Evolutionary conservation across 169 alveolate species (phyloP).

Genomic region (Eimeria zaria): DNA sequence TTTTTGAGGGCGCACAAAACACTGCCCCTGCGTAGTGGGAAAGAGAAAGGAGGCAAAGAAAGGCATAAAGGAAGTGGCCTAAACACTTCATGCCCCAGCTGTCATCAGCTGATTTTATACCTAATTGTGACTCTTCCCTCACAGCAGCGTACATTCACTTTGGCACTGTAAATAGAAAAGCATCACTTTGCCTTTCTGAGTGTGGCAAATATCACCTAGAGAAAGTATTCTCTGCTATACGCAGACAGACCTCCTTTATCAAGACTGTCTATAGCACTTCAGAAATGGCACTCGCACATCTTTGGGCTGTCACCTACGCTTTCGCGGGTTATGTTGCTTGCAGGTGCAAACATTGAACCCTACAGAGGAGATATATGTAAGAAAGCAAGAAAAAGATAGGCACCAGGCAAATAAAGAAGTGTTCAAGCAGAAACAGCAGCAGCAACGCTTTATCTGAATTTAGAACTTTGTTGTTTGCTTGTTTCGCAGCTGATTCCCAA

Average conservation of each 20-base stretch:
- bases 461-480: not conserved
- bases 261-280: not conserved
- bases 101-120: not conserved
- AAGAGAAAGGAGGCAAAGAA: not conserved
- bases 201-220: not conserved
- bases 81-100: not conserved
- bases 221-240: not conserved
- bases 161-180: not conserved
- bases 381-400: not conserved
- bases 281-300: not conserved
- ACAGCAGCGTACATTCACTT: not conserved
- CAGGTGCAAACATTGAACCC: not conserved
- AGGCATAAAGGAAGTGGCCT: not conserved
- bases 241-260: not conserved
- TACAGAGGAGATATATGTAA: not conserved
- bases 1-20: not conserved
- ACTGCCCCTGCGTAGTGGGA: not conserved
- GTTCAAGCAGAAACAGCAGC: not conserved
- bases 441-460: not conserved
- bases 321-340: not conserved
- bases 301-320: not conserved
- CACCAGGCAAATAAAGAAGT: not conserved
- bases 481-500: not conserved
- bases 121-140: not conserved
- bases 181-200: not conserved